Percentiles rank a stretch among this genome's conserved stretches.
Conservation (phyloP, 371 early-diverging fungal genomes). For the Coemansia sp. region DNA sequence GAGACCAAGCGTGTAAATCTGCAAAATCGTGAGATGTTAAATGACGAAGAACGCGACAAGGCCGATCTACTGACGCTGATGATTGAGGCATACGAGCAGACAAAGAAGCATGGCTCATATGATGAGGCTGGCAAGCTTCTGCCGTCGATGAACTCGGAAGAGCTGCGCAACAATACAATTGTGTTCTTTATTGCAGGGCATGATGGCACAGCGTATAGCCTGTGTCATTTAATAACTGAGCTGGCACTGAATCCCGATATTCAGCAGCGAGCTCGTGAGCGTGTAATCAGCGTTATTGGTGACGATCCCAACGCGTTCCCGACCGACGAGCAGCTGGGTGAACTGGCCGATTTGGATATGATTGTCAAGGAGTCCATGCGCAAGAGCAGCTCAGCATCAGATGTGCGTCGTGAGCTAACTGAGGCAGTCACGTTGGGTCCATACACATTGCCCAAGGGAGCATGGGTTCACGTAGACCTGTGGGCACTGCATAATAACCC, state of each 20-base stretch:
- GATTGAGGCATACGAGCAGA: conserved; percentile 56
- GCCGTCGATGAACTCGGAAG: conserved; percentile 32
- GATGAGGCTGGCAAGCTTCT: conserved; percentile 52
- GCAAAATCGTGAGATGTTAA: conserved; percentile 8
- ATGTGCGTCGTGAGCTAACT: conserved; percentile 40
- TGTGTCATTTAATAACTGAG: conserved; percentile 52
- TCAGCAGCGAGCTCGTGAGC: conserved; percentile 55
- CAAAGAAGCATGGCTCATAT: conserved; percentile 46
- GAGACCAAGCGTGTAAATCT: conserved; percentile 30
- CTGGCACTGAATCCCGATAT: conserved; percentile 56
- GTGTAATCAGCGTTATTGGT: conserved; percentile 56
- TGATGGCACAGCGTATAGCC: conserved; percentile 58
- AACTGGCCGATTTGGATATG: conserved; percentile 54
- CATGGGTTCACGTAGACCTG: conserved; percentile 51
- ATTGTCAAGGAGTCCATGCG: conserved; percentile 55
- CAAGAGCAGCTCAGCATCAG: conserved; percentile 47
- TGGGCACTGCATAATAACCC: conserved; percentile 51
- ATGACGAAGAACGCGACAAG: conserved; percentile 51
- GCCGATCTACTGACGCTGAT: conserved; percentile 59
- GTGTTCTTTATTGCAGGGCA: conserved; percentile 60
- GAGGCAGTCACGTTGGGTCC: conserved; percentile 49
- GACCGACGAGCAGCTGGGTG: conserved; percentile 51
- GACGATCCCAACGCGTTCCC: conserved; percentile 52
- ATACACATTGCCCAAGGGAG: conserved; percentile 53
- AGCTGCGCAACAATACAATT: conserved; percentile 49